Conservation (phyloP, 495 filamentous ascomycete genomes). For the Aspergillus hancockii region DNA sequence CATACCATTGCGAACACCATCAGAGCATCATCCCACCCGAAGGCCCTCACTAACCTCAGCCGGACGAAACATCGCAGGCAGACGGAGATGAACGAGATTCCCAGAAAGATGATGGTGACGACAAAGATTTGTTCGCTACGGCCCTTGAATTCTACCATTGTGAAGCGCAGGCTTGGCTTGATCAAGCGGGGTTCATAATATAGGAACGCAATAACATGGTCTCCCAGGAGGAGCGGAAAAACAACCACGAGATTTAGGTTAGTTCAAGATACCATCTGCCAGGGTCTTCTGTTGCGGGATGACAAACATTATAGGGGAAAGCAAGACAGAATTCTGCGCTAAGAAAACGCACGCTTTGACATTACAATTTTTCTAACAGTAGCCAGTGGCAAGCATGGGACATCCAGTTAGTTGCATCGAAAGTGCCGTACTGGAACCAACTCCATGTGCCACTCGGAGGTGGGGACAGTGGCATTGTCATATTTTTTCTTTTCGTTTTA, state of each 20-base stretch:
- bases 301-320: conserved; percentile 2
- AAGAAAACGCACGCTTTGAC: not conserved
- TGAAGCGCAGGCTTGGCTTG: conserved; percentile 18
- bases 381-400: conserved; percentile 2
- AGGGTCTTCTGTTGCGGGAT: not conserved
- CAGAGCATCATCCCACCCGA: conserved; percentile 46
- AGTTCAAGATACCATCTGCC: conserved; percentile 4
- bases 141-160: conserved; percentile 38
- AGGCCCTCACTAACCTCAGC: conserved; percentile 39
- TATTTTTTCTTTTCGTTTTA: not conserved
- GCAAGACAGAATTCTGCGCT: not conserved
- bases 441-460: conserved; percentile 10
- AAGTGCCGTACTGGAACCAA: conserved; percentile 13
- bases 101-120: conserved; percentile 40
- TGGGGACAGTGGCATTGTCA: not conserved
- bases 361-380: conserved; percentile 2
- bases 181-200: conserved; percentile 12
- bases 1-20: conserved; percentile 47
- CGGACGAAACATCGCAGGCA: conserved; percentile 45
- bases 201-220: conserved; percentile 6
- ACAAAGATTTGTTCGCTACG: conserved; percentile 41
- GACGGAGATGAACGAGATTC: conserved; percentile 39
- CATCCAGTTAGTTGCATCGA: not conserved
- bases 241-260: conserved; percentile 4
- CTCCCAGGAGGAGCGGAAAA: conserved; percentile 3